phyloP scores from a whole-genome alignment of 106 monocot genomes.

The Platanthera guangdongensis region DNA sequence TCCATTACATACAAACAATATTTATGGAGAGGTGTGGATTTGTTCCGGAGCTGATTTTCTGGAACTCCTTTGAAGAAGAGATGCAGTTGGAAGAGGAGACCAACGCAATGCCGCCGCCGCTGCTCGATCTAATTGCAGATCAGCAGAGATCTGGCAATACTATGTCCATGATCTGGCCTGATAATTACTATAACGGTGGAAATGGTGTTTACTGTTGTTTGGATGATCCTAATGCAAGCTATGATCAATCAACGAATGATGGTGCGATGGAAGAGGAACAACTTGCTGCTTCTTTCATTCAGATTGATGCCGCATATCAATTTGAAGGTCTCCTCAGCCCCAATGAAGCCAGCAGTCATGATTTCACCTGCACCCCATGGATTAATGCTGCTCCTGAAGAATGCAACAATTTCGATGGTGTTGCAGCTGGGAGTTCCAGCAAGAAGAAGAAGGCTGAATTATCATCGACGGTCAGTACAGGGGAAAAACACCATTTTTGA shows the following conservation, averaged over 20 bases:
- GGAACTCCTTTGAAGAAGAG: constrained; percentile 1
- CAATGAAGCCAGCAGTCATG: not conserved
- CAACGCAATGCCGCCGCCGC: not conserved
- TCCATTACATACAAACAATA: not conserved
- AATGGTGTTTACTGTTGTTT: not conserved
- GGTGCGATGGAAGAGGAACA: not conserved
- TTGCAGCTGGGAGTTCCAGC: not conserved
- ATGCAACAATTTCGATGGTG: not conserved
- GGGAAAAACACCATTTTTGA: no score
- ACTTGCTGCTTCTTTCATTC: not conserved
- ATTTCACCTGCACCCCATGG: not conserved
- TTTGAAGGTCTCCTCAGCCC: not conserved
- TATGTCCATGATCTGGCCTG: not conserved
- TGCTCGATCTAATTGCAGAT: not conserved
- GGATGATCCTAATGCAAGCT: not conserved
- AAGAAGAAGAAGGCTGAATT: not conserved
- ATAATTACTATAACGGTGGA: not conserved
- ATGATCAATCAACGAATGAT: not conserved
- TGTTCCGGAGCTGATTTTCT: not conserved
- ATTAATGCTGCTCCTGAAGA: not conserved
- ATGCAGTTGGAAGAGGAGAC: not conserved
- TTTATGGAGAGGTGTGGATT: not conserved
- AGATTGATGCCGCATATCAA: not conserved
- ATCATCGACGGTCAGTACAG: not conserved
- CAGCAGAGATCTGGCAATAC: not conserved